Conservation (phyloP, 352 stramenopile genomes). For the Phytophthora europaea region DNA sequence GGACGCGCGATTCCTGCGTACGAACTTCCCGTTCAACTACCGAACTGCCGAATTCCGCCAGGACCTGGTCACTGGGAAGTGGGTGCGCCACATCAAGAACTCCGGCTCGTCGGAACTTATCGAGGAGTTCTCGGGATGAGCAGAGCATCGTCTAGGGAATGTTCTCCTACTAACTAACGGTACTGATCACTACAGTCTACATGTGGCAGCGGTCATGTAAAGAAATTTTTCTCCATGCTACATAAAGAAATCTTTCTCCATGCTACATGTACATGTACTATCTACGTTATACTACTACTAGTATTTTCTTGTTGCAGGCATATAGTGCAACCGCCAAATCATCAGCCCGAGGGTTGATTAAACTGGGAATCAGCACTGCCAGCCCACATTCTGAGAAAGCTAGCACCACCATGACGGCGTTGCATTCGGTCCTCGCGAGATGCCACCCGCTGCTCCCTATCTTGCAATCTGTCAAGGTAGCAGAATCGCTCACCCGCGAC, state of each 20-base stretch:
- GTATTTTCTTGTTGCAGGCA: background rate
- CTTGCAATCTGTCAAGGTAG: slow-evolving; percentile 74
- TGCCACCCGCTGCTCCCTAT: slow-evolving; percentile 62
- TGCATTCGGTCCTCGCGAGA: slow-evolving; percentile 67
- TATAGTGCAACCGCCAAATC: background rate
- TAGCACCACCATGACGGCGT: slow-evolving; percentile 71
- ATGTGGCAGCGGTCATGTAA: background rate
- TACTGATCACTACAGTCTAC: background rate
- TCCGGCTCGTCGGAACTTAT: slow-evolving; percentile 36
- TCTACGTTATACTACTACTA: no score
- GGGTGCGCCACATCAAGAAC: slow-evolving; percentile 48
- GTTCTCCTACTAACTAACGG: background rate
- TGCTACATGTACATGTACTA: background rate
- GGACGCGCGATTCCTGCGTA: slow-evolving; percentile 64
- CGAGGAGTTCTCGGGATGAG: slow-evolving; percentile 37
- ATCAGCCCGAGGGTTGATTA: slow-evolving; percentile 25
- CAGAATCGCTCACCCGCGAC: slow-evolving; percentile 56
- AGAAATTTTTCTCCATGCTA: background rate
- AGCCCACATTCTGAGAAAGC: slow-evolving; percentile 85
- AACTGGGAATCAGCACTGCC: slow-evolving; percentile 84
- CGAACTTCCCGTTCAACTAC: slow-evolving; percentile 73
- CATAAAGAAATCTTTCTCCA: no score
- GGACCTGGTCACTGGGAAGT: slow-evolving; percentile 53
- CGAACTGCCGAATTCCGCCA: slow-evolving; percentile 64
- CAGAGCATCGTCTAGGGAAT: background rate